A percentile compares a stretch with the other conserved stretches of the same genome.
Conservation (phyloP, 2,329 filamentous ascomycete species). For the Kalmusia sp. region DNA sequence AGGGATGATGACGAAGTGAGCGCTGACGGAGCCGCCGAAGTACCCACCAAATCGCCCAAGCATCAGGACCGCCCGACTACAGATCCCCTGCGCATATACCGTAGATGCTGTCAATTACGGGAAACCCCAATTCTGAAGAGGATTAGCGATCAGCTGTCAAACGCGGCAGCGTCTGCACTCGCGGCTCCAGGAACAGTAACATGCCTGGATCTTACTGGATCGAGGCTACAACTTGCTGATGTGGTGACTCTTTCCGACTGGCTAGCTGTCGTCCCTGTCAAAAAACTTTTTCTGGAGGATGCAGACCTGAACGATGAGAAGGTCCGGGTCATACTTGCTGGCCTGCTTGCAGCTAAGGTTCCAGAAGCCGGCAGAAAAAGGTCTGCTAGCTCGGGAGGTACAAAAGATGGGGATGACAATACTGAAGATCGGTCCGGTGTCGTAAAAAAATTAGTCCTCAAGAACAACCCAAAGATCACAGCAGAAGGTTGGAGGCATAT, state of each 20-base stretch:
- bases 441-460: constrained; percentile 85
- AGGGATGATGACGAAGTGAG: constrained; percentile 63
- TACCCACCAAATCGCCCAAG: constrained; percentile 45
- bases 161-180: constrained; percentile 69
- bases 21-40: constrained; percentile 23
- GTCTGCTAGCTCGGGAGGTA: constrained; percentile 17
- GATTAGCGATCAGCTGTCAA: constrained; percentile 85
- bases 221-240: constrained; percentile 82
- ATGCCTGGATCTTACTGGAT: constrained; percentile 83
- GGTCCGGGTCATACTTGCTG: constrained; percentile 83
- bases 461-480: constrained; percentile 86
- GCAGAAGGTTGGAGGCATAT: constrained; percentile 91
- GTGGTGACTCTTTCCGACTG: constrained; percentile 90
- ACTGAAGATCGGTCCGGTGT: constrained; percentile 68
- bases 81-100: constrained; percentile 90
- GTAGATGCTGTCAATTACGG: constrained; percentile 89
- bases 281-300: constrained; percentile 85
- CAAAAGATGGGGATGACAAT: constrained; percentile 29
- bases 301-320: constrained; percentile 88
- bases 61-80: constrained; percentile 78
- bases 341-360: constrained; percentile 79
- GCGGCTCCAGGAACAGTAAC: constrained; percentile 77
- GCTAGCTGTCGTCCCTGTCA: constrained; percentile 89
- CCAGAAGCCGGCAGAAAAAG: constrained; percentile 61
- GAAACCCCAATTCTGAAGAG: constrained; percentile 92